Base-by-base conservation (phyloP, 768 basidiomycete genomes). In the Baorangia bicolor region DNA sequence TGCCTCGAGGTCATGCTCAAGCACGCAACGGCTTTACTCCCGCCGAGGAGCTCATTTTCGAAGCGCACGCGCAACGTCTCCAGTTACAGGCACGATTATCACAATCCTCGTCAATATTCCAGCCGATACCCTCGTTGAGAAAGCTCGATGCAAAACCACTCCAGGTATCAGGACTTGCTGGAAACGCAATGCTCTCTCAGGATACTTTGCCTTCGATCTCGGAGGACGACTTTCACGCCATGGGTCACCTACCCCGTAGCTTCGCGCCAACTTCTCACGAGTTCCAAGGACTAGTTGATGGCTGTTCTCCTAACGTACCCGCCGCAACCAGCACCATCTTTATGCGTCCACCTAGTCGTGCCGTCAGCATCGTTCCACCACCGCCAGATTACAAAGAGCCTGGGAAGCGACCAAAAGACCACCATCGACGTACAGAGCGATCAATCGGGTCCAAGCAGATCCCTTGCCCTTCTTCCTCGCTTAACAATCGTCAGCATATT, bases 41-140 rank as follows among this genome's bases (percentile, higher is more conserved):
- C 2, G 76, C 87, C 0, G 88, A 90, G 65, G 82, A 86, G 68
- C 79, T 82, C 57, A 82, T 89, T 47, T 79, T 90, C 65, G 85
- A 78, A 52, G 83, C 70, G 57, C 85, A 69, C 74, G 78, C 69
- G 33, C 60, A 58, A 56, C 61, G 41, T 23, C 64, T 69, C 33
- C 69, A 64, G 28, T 28, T 61, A 11, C 61, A 62, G 25, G 41
- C 54, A 8, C 56, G 51, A 20, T n/a, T 56, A 33, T 27, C 64
- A 8, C 56, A 45, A 31, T 20, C 58, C 11, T 37, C 52, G 25
- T 39, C 59, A 5, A 21, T 52, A 20, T 48, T 66, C 10, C 62
- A 62, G n/a, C 48, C 56, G 11, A 31, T 49, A 5, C 30, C 59
- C 14, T 53, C 50, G 13, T 18, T 42, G 33, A 54, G 58, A 50